These are phyloP conservation scores for Taphrina pruni DNA, from an alignment of 1,139 yeast species.

Conservation along the genomic window DNA sequence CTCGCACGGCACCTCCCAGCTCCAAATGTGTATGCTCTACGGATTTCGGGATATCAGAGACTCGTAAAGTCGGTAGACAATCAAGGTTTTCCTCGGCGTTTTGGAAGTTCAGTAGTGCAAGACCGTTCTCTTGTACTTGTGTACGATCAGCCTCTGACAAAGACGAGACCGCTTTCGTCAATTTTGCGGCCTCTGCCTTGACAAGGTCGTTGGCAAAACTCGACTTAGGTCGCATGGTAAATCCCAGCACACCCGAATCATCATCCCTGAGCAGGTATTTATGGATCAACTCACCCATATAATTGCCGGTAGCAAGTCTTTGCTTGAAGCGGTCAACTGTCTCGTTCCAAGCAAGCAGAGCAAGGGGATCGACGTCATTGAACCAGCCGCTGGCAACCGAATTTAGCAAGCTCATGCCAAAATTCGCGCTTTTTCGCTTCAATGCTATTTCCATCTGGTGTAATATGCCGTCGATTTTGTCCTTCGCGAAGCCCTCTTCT, in stretches of 20 bases:
- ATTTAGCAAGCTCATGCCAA: conserved; percentile 80
- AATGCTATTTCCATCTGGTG: conserved; percentile 85
- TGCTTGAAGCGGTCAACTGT: conserved; percentile 64
- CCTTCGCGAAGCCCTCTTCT: conserved; percentile 58
- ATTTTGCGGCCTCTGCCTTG: conserved; percentile 63
- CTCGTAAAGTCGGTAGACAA: conserved; percentile 75
- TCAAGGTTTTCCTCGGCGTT: conserved; percentile 72
- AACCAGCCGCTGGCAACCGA: conserved; percentile 83
- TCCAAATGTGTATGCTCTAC: conserved; percentile 57
- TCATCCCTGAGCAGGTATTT: conserved; percentile 57
- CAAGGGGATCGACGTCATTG: conserved; percentile 74
- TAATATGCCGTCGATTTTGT: conserved; percentile 78
- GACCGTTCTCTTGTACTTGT: conserved; percentile 66
- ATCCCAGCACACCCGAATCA: conserved; percentile 65
- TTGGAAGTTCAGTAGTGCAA: conserved; percentile 66
- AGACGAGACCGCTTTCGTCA: conserved; percentile 56
- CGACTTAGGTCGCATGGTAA: conserved; percentile 74
- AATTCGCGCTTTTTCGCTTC: conserved; percentile 86
- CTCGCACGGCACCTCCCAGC: conserved; percentile 43
- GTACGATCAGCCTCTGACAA: conserved; percentile 65
- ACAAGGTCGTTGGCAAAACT: conserved; percentile 59
- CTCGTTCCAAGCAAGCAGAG: conserved; percentile 67
- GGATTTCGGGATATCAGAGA: conserved; percentile 70
- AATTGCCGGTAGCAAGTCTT: conserved; percentile 65
- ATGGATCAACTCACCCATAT: conserved; percentile 63